A percentile compares a stretch with the other conserved stretches of the same genome.
phyloP scores from a whole-genome alignment of 2,329 filamentous ascomycete genomes.

The Trichoderma citrinoviride region DNA sequence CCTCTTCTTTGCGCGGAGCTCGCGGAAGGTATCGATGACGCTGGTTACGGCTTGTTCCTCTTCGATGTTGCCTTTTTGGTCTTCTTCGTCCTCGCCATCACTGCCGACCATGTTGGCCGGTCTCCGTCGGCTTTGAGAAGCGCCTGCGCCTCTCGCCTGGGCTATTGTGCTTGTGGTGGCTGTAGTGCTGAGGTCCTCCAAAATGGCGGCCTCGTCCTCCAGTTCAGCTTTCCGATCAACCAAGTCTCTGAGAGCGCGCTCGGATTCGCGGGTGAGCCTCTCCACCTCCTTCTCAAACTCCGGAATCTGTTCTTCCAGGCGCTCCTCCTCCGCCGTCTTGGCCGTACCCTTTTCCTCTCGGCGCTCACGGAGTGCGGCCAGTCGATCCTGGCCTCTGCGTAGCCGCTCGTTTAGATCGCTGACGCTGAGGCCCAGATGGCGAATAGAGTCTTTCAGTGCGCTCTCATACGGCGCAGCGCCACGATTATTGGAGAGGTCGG shows the following conservation, averaged over 20 bases:
- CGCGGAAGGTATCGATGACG: slow-evolving; percentile 35
- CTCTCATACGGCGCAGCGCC: slow-evolving; percentile 43
- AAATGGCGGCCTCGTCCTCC: slow-evolving; percentile 46
- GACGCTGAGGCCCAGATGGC: slow-evolving; percentile 45
- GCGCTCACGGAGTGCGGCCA: slow-evolving; percentile 35
- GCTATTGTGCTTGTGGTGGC: slow-evolving; percentile 26
- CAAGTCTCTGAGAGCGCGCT: slow-evolving; percentile 46
- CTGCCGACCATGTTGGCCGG: slow-evolving; percentile 20
- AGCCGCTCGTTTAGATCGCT: slow-evolving; percentile 50
- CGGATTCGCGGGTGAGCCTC: slow-evolving; percentile 44
- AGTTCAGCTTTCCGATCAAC: slow-evolving; percentile 51
- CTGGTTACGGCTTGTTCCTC: slow-evolving; percentile 30
- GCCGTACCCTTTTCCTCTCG: slow-evolving; percentile 39
- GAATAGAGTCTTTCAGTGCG: slow-evolving; percentile 46
- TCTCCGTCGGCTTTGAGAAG: slow-evolving; percentile 18
- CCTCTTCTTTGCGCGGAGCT: slow-evolving; percentile 38
- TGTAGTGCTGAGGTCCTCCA: slow-evolving; percentile 37
- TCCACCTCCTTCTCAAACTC: slow-evolving; percentile 42
- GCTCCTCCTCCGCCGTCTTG: slow-evolving; percentile 37
- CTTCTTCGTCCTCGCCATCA: slow-evolving; percentile 21
- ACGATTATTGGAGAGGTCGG: slow-evolving; percentile 43
- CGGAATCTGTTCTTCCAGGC: slow-evolving; percentile 41
- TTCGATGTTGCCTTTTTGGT: slow-evolving; percentile 27
- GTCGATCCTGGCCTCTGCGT: slow-evolving; percentile 36
- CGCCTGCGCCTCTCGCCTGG: background rate